phyloP scores from a whole-genome alignment of 1,284 basidiomycete genomes.

The Rhodotorula sp. region DNA sequence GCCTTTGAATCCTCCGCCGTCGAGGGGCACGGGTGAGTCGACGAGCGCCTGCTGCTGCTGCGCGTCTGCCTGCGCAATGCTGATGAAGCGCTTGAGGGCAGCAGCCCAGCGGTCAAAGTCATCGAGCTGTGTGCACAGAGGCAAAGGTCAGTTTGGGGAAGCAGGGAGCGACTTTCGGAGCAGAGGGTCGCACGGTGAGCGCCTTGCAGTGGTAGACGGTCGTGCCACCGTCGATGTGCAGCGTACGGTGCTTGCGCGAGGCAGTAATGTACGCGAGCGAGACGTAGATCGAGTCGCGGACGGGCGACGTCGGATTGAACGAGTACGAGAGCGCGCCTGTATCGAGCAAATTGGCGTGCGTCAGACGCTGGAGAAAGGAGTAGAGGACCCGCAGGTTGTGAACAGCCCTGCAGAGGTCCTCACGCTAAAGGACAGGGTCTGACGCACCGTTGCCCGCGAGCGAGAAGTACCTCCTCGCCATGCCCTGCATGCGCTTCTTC shows the following conservation, averaged over 20 bases:
- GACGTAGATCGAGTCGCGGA: conserved; percentile 68
- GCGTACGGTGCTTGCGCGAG: conserved; percentile 67
- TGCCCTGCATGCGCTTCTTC: conserved; percentile 76
- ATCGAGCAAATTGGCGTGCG: conserved; percentile 41
- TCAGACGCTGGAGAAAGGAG: not conserved
- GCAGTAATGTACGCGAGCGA: conserved; percentile 72
- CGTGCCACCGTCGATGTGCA: conserved; percentile 69
- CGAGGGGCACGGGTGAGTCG: not conserved
- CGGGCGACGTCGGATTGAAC: conserved; percentile 67
- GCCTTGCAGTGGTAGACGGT: conserved; percentile 58
- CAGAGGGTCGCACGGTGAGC: conserved; percentile 17
- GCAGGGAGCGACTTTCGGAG: conserved; percentile 65
- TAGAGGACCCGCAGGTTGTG: not conserved
- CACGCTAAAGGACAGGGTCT: too few relatives aligned
- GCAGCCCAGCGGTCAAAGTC: conserved; percentile 74
- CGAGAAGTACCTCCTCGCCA: conserved; percentile 27
- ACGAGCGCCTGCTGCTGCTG: not conserved
- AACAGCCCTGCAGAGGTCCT: too few relatives aligned
- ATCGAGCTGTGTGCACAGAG: conserved; percentile 52
- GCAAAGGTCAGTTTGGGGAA: conserved; percentile 47
- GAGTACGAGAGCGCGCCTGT: conserved; percentile 73
- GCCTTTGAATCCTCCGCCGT: not conserved
- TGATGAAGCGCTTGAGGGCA: conserved; percentile 56
- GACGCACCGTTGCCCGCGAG: conserved; percentile 12
- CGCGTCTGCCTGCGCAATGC: conserved; percentile 5